Percentiles rank a stretch among this genome's conserved stretches.
Evolutionary conservation across 768 basidiomycete genomes (phyloP).

Genomic region (Xerocomus spinulosus): DNA sequence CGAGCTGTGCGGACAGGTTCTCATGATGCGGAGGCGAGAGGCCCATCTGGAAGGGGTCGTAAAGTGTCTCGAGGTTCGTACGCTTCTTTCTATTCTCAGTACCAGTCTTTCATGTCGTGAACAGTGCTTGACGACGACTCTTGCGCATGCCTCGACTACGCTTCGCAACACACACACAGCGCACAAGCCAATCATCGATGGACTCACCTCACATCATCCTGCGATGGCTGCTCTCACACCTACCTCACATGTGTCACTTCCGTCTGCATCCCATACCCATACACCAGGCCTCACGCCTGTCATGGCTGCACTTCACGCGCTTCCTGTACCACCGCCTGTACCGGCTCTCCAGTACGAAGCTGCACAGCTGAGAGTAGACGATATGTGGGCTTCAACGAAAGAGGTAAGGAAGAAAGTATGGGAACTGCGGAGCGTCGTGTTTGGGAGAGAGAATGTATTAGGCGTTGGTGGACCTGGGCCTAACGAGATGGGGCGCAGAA

Average conservation of each 20-base stretch:
- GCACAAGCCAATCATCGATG: slow-evolving; percentile 44
- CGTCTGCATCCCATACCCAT: slow-evolving; percentile 3
- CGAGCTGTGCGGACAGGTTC: slow-evolving; percentile 67
- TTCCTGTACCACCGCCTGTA: slow-evolving; percentile 24
- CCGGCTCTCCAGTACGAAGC: slow-evolving; percentile 62
- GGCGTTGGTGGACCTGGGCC: slow-evolving; percentile 23
- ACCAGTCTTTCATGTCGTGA: slow-evolving; percentile 1
- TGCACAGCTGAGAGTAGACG: slow-evolving; percentile 59
- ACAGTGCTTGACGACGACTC: slow-evolving; percentile 48
- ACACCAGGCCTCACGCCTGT: slow-evolving; percentile 24
- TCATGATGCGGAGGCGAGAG: slow-evolving; percentile 65
- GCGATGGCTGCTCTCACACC: background rate
- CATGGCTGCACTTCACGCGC: slow-evolving; percentile 31
- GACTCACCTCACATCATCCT: slow-evolving; percentile 34
- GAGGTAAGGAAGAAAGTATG: slow-evolving; percentile 60
- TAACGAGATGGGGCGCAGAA: slow-evolving; percentile 38
- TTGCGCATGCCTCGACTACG: slow-evolving; percentile 50
- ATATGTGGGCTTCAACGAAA: slow-evolving; percentile 63
- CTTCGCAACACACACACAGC: slow-evolving; percentile 58
- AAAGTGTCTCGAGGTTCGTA: slow-evolving; percentile 49
- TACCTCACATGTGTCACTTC: background rate
- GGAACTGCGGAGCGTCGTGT: slow-evolving; percentile 61
- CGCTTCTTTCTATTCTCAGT: slow-evolving; percentile 7
- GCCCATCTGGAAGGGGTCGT: slow-evolving; percentile 63
- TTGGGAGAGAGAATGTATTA: slow-evolving; percentile 53